These are phyloP conservation scores for Geotrichum europaeum DNA, from an alignment of 1,139 yeast species.

Conservation along the genomic window DNA sequence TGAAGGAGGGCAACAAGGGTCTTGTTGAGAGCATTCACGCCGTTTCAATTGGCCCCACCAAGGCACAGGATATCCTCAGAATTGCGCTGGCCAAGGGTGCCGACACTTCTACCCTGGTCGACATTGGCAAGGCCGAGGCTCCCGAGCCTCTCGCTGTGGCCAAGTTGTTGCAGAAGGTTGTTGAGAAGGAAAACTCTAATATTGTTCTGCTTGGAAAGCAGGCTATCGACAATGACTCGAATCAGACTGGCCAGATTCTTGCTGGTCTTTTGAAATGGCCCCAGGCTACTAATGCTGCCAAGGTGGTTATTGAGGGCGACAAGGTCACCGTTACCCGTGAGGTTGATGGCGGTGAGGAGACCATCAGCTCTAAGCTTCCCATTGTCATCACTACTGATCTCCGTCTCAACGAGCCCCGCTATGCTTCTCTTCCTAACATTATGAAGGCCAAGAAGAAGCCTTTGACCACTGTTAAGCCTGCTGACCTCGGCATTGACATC, in stretches of 20 bases:
- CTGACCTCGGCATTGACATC: slow-evolving; percentile 66
- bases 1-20: slow-evolving; percentile 63
- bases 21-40: slow-evolving; percentile 81
- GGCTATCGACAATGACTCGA: slow-evolving; percentile 90
- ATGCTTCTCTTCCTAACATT: slow-evolving; percentile 86
- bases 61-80: slow-evolving; percentile 82
- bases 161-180: slow-evolving; percentile 69
- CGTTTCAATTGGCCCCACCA: slow-evolving; percentile 83
- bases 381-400: slow-evolving; percentile 85
- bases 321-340: slow-evolving; percentile 77
- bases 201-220: slow-evolving; percentile 88
- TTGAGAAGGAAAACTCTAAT: slow-evolving; percentile 65
- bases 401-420: slow-evolving; percentile 89
- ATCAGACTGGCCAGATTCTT: slow-evolving; percentile 96
- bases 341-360: slow-evolving; percentile 91
- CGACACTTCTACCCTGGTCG: slow-evolving; percentile 76
- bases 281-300: slow-evolving; percentile 94
- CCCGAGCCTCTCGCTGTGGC: slow-evolving; percentile 86
- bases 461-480: slow-evolving; percentile 59
- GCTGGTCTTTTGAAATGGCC: slow-evolving; percentile 96
- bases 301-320: slow-evolving; percentile 60
- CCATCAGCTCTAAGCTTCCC: slow-evolving; percentile 72
- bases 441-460: slow-evolving; percentile 99
- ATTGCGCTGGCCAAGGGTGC: slow-evolving; percentile 94
- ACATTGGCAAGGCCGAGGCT: slow-evolving; percentile 56